Conservation (phyloP, 192 early-diverging fungal genomes). For the Podila epigama region DNA sequence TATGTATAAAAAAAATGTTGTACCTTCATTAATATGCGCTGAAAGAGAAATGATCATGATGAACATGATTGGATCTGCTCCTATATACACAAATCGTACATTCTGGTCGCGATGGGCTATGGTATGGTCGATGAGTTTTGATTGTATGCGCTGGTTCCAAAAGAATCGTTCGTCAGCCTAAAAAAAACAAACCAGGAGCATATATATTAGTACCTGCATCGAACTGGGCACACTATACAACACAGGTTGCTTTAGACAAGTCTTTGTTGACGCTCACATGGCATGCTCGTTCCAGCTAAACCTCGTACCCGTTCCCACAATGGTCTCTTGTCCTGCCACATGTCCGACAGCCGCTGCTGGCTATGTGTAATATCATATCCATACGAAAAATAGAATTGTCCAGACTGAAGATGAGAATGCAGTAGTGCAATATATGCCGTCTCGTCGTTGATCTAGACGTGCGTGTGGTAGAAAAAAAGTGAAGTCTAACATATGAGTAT, state of each 20-base stretch:
- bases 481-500: background rate
- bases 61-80: background rate
- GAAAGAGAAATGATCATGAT: background rate
- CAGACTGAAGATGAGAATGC: slow-evolving; percentile 55
- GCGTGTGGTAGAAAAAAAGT: background rate
- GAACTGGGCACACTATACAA: background rate
- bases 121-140: slow-evolving; percentile 72
- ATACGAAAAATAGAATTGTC: slow-evolving; percentile 83
- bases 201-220: too few relatives aligned
- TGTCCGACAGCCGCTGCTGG: slow-evolving; percentile 74
- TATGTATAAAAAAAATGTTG: slow-evolving; percentile 15
- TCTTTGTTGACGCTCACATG: too few relatives aligned
- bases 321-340: slow-evolving; percentile 37
- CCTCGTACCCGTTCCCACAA: slow-evolving; percentile 63
- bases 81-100: slow-evolving; percentile 23
- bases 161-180: slow-evolving; percentile 94
- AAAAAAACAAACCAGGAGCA: too few relatives aligned
- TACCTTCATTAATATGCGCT: background rate
- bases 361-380: slow-evolving; percentile 87
- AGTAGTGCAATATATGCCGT: slow-evolving; percentile 54
- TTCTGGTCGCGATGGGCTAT: slow-evolving; percentile 47
- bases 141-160: slow-evolving; percentile 83
- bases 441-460: slow-evolving; percentile 58
- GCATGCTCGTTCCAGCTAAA: background rate
- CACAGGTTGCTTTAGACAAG: too few relatives aligned